Percentiles rank a stretch among this genome's conserved stretches.
Conservation (phyloP, 2,329 filamentous ascomycete species). For the Nigrospora oryzae region DNA sequence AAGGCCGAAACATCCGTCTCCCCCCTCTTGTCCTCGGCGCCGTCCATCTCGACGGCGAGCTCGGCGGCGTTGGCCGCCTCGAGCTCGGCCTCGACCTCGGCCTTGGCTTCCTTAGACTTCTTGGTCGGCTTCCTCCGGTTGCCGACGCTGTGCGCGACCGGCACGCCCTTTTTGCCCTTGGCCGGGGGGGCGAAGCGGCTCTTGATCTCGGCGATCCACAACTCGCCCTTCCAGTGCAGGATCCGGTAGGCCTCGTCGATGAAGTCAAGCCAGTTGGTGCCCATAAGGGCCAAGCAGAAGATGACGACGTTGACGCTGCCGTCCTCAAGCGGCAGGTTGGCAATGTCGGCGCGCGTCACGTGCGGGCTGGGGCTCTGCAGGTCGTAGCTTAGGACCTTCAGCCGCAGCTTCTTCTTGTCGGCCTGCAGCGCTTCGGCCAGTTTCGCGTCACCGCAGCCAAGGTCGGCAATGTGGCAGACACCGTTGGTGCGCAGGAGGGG, state of each 20-base stretch:
- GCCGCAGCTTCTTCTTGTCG: slow-evolving; percentile 55
- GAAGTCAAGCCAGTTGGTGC: slow-evolving; percentile 96
- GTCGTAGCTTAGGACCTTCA: slow-evolving; percentile 79
- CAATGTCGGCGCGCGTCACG: slow-evolving; percentile 84
- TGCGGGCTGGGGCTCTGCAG: slow-evolving; percentile 68
- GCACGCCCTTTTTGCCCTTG: slow-evolving; percentile 29
- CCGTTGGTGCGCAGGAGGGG: slow-evolving; percentile 66
- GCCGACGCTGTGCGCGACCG: slow-evolving; percentile 64
- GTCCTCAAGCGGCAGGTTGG: slow-evolving; percentile 67
- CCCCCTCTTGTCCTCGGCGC: slow-evolving; percentile 49
- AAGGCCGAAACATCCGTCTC: slow-evolving; percentile 87
- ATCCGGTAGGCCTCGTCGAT: slow-evolving; percentile 92
- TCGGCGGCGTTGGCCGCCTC: slow-evolving; percentile 44
- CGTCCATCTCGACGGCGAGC: slow-evolving; percentile 64
- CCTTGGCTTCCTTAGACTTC: slow-evolving; percentile 35
- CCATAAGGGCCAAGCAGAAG: slow-evolving; percentile 96
- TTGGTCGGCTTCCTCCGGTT: slow-evolving; percentile 44
- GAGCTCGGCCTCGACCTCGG: slow-evolving; percentile 33
- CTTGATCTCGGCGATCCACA: slow-evolving; percentile 97
- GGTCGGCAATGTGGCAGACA: slow-evolving; percentile 73
- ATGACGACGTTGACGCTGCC: slow-evolving; percentile 77
- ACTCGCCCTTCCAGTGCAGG: slow-evolving; percentile 86
- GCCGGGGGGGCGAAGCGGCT: slow-evolving; percentile 66
- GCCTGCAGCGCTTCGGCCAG: slow-evolving; percentile 62
- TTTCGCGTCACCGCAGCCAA: slow-evolving; percentile 88